Evolutionary conservation across 2,329 filamentous ascomycete genomes (phyloP).

Genomic region (Penicillium sp.): DNA sequence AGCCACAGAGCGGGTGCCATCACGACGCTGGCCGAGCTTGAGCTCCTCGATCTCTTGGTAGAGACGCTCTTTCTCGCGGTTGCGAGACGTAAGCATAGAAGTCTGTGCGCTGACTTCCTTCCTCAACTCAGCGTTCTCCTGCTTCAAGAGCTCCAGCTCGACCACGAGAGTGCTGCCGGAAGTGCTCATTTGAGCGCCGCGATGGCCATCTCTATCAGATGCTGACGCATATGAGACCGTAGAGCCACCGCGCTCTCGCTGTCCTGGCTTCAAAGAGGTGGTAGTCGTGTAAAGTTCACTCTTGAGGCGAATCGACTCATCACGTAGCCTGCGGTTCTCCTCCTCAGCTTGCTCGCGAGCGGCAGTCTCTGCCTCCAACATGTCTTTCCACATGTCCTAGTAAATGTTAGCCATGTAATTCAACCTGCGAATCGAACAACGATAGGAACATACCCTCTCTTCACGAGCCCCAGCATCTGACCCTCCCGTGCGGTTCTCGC

Average conservation of each 20-base stretch:
- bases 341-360: constrained; percentile 88
- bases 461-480: constrained; percentile 53
- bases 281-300: constrained; percentile 41
- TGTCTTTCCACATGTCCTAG: constrained; percentile 89
- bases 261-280: constrained; percentile 33
- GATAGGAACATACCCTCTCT: constrained; percentile 44
- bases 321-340: constrained; percentile 78
- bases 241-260: constrained; percentile 40
- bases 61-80: constrained; percentile 89
- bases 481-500: constrained; percentile 53
- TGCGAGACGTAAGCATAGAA: constrained; percentile 94
- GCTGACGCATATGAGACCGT: constrained; percentile 41
- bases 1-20: constrained; percentile 59
- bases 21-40: constrained; percentile 81
- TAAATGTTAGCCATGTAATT: constrained; percentile 3
- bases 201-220: constrained; percentile 40
- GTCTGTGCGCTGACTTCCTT: constrained; percentile 94
- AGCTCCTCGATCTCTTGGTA: constrained; percentile 98
- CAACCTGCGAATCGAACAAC: not conserved
- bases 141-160: constrained; percentile 80
- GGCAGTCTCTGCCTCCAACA: constrained; percentile 87
- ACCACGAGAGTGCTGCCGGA: constrained; percentile 73
- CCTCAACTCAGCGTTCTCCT: constrained; percentile 89
- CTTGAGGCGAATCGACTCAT: constrained; percentile 75
- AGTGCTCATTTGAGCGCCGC: constrained; percentile 54